Evolutionary conservation across 1,139 yeast species (phyloP).

Genomic region (Scheffersomyces lignicola): DNA sequence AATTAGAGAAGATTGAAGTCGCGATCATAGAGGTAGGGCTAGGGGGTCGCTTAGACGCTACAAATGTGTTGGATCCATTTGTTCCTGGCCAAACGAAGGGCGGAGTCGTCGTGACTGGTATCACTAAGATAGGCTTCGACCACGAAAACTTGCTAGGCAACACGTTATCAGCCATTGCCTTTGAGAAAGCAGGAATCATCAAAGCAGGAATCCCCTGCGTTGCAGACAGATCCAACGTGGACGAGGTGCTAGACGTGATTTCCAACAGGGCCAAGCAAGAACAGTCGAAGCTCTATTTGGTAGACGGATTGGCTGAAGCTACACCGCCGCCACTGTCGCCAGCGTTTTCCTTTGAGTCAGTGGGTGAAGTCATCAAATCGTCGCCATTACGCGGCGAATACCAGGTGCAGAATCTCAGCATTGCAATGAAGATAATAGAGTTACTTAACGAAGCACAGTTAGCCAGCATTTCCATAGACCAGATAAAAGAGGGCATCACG

Average conservation of each 20-base stretch:
- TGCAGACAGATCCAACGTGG: constrained; percentile 67
- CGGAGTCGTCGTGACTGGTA: constrained; percentile 66
- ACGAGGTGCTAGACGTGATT: constrained; percentile 49
- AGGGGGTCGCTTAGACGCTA: constrained; percentile 87
- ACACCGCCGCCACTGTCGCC: background rate
- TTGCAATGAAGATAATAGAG: constrained; percentile 64
- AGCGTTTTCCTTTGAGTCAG: constrained; percentile 6
- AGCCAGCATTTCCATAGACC: constrained; percentile 24
- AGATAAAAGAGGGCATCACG: constrained; percentile 51
- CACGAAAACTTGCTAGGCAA: constrained; percentile 76
- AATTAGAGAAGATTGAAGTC: constrained; percentile 55
- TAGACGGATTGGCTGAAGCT: constrained; percentile 11
- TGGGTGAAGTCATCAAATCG: constrained; percentile 16
- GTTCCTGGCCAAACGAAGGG: constrained; percentile 10
- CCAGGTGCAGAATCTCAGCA: constrained; percentile 67
- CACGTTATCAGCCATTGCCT: constrained; percentile 62
- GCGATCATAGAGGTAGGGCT: constrained; percentile 89
- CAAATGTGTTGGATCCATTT: constrained; percentile 57
- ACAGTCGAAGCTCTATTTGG: constrained; percentile 19
- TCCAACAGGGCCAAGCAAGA: constrained; percentile 17
- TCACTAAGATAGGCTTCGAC: constrained; percentile 83
- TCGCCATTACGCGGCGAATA: constrained; percentile 72
- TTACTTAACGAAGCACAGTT: constrained; percentile 20
- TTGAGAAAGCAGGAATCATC: constrained; percentile 82
- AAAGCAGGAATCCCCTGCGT: constrained; percentile 63